phyloP scores from a whole-genome alignment of 257 asterid species.

The Capsicum pubescens region DNA sequence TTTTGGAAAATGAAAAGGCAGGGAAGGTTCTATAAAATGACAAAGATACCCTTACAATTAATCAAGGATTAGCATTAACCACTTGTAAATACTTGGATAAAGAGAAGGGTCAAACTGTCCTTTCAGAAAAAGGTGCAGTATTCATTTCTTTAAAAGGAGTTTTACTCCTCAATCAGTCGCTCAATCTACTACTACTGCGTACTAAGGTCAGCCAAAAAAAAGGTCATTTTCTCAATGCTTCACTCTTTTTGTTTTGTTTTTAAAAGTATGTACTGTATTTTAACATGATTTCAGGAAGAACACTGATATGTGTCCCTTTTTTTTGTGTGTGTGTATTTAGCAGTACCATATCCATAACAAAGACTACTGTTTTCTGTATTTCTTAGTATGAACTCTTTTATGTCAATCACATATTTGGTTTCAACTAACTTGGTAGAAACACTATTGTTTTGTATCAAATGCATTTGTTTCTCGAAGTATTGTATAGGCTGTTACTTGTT shows the following conservation, averaged over 20 bases:
- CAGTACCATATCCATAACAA: neutral
- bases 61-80: neutral
- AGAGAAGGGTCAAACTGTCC: neutral
- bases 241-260: neutral
- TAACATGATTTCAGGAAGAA: neutral
- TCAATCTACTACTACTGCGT: neutral
- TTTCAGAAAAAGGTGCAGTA: neutral
- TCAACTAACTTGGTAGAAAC: neutral
- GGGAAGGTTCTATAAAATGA: neutral
- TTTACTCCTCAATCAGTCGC: neutral
- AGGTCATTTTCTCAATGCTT: neutral
- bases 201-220: neutral
- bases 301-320: neutral
- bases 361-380: neutral
- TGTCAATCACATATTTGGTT: neutral
- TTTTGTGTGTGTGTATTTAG: too few species aligned
- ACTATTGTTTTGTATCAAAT: neutral
- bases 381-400: neutral
- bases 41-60: neutral
- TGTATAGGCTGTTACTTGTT: neutral
- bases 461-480: neutral
- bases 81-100: neutral
- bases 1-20: neutral
- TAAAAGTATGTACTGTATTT: neutral
- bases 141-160: neutral